These are phyloP conservation scores for Arctium minus DNA, from an alignment of 129 eudicot genomes.

Conservation along the genomic window DNA sequence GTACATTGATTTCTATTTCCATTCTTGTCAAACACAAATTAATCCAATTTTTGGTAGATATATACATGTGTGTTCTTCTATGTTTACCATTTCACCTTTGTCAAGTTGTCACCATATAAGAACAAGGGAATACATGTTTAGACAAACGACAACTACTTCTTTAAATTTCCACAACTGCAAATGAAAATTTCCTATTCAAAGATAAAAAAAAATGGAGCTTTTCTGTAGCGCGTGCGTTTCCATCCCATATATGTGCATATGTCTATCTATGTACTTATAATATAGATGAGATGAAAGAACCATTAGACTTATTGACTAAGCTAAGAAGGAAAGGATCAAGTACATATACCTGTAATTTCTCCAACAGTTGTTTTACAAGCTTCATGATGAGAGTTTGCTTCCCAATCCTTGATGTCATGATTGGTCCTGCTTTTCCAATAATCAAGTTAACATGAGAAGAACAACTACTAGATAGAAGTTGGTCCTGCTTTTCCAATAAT, in stretches of 20 bases:
- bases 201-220: neutral
- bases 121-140: neutral
- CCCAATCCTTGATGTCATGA: slow-evolving; percentile 18
- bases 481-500: neutral
- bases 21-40: too few species aligned
- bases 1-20: too few species aligned
- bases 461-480: slow-evolving; percentile 13
- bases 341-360: slow-evolving; percentile 26
- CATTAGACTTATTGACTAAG: neutral
- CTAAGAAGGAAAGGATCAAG: neutral
- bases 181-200: neutral
- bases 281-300: neutral
- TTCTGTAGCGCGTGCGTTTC: neutral
- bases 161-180: neutral
- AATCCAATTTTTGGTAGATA: too few species aligned
- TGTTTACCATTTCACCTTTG: neutral
- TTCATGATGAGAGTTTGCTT: slow-evolving; percentile 29
- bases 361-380: slow-evolving; percentile 19
- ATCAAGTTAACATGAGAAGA: neutral
- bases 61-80: too few species aligned
- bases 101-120: neutral
- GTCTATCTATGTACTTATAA: neutral
- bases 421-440: slow-evolving; percentile 31
- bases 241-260: neutral
- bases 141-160: neutral